Percentiles rank a stretch among this genome's conserved stretches.
Evolutionary conservation across 2,329 filamentous ascomycete species (phyloP).

Genomic region (Grosmannia penicillata): DNA sequence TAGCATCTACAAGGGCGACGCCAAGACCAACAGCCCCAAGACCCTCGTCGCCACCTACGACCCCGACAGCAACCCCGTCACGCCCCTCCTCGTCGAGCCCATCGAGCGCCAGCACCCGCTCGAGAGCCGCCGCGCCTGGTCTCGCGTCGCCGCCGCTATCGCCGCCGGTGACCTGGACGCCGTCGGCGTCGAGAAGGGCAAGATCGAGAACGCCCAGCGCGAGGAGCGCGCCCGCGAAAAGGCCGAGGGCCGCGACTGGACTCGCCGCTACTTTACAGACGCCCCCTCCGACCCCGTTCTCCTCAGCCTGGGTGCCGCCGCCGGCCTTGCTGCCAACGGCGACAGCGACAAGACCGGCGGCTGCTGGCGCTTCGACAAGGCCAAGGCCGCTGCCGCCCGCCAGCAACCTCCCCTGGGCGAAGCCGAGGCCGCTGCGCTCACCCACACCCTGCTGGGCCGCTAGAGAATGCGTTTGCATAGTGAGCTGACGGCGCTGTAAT

Average conservation of each 20-base stretch:
- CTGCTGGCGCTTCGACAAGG: constrained; percentile 39
- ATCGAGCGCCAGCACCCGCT: constrained; percentile 71
- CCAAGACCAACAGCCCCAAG: constrained; percentile 24
- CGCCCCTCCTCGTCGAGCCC: constrained; percentile 55
- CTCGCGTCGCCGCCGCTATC: constrained; percentile 70
- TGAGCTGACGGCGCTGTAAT: constrained; percentile 1
- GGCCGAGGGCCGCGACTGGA: constrained; percentile 63
- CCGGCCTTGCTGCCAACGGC: constrained; percentile 33
- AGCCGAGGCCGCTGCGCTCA: constrained; percentile 19
- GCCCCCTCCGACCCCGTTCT: constrained; percentile 28
- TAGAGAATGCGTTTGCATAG: no score
- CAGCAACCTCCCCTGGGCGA: constrained; percentile 15
- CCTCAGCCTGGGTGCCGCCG: constrained; percentile 25
- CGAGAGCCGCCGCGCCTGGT: constrained; percentile 80
- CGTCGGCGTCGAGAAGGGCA: constrained; percentile 64
- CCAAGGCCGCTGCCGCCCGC: constrained; percentile 27
- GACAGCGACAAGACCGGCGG: constrained; percentile 47
- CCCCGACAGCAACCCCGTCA: constrained; percentile 40
- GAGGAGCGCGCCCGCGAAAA: constrained; percentile 56
- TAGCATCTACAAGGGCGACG: constrained; percentile 54
- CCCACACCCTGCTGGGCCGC: constrained; percentile 19
- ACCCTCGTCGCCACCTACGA: constrained; percentile 45
- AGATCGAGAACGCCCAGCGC: constrained; percentile 83
- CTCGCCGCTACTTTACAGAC: constrained; percentile 65
- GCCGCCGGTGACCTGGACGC: constrained; percentile 70